phyloP scores from a whole-genome alignment of 2,329 filamentous ascomycete genomes.

The Fusarium continuum region DNA sequence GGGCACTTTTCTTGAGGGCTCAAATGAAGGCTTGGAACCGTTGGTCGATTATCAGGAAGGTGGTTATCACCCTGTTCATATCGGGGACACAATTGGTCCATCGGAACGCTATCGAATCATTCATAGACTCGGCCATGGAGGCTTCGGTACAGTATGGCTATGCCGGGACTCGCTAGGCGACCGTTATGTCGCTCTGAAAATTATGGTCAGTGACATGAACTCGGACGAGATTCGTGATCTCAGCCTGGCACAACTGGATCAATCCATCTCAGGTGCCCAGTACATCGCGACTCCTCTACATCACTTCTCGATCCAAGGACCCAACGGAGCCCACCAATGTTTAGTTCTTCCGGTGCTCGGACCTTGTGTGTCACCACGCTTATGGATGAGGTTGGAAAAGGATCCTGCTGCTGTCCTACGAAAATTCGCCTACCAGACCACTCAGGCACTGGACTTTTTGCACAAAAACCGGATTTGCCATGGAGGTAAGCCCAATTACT shows the following conservation, averaged over 20 bases:
- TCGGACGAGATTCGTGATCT: not conserved
- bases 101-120: conserved; percentile 1
- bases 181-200: not conserved
- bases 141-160: conserved; percentile 15
- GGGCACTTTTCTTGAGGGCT: not conserved
- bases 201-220: not conserved
- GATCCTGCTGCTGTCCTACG: conserved; percentile 18
- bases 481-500: conserved; percentile 26
- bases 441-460: conserved; percentile 36
- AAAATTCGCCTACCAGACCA: conserved; percentile 31
- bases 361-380: conserved; percentile 32
- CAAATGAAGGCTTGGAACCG: not conserved
- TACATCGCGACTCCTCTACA: not conserved
- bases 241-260: not conserved
- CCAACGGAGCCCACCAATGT: conserved; percentile 43
- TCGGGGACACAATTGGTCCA: not conserved
- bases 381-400: conserved; percentile 7
- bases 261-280: fast-evolving
- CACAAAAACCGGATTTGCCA: conserved; percentile 45
- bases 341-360: conserved; percentile 44
- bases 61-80: conserved; percentile 13
- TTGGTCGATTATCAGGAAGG: conserved; percentile 15
- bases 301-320: not conserved
- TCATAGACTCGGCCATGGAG: conserved; percentile 26
- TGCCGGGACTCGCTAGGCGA: not conserved